Evolutionary conservation across 345 rosid genomes (phyloP).

Genomic region (Geranium brycei): DNA sequence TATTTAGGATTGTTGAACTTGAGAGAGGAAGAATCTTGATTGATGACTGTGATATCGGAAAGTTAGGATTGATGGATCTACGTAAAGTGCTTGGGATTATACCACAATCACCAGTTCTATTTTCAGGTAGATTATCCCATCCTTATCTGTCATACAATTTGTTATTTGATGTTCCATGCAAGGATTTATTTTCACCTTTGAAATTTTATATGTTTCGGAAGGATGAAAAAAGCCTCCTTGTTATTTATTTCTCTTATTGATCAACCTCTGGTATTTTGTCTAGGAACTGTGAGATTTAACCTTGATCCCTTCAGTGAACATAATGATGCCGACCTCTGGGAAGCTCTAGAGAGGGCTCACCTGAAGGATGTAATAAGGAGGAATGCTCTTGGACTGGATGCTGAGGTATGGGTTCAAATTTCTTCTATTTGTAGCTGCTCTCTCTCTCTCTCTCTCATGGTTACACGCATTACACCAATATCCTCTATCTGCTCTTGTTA

Average conservation of each 20-base stretch:
- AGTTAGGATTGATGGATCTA: conserved; percentile 77
- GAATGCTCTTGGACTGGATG: conserved; percentile 72
- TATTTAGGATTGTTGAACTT: conserved; percentile 84
- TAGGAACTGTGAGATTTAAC: conserved; percentile 90
- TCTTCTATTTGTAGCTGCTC: conserved; percentile 1
- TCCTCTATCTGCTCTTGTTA: background rate
- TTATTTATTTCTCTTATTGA: background rate
- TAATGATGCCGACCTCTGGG: conserved; percentile 98
- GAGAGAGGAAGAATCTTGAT: conserved; percentile 88
- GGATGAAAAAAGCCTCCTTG: too few relatives aligned
- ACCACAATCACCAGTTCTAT: conserved; percentile 97
- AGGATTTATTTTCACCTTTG: background rate
- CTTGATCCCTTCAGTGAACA: conserved; percentile 97
- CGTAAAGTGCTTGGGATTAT: conserved; percentile 95
- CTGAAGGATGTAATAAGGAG: conserved; percentile 82
- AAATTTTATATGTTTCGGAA: background rate
- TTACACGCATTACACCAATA: background rate
- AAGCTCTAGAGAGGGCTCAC: conserved; percentile 92
- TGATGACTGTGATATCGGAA: conserved; percentile 66
- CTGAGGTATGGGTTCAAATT: conserved; percentile 45
- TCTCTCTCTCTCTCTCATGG: background rate
- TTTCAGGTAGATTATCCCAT: conserved; percentile 56
- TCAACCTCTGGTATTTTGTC: conserved; percentile 5
- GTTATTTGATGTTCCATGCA: background rate
- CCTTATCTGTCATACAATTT: background rate